Base-by-base conservation (phyloP, 2,329 filamentous ascomycete genomes). In the Nannizziopsis barbatae region DNA sequence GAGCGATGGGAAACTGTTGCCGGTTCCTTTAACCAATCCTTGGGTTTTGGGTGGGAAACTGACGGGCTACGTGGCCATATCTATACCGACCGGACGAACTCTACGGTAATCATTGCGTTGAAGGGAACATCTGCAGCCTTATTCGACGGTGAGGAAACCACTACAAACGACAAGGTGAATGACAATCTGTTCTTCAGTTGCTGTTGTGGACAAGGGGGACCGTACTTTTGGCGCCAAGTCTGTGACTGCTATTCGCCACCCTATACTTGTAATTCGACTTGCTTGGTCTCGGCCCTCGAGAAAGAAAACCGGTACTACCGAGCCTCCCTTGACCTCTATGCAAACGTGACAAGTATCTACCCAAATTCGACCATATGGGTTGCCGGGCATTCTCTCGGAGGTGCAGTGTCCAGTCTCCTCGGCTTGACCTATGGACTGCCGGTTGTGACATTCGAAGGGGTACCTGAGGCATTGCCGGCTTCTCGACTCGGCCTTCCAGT, bases 111-210 rank as follows among this genome's bases (percentile, higher is more conserved):
- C 37, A 92, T 96, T 55, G 89, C 87, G 4, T 69, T 98, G 49
- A 98, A 98, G 68, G 92, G 90, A 47, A 95, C 89, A 0, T 86
- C 83, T 1, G 79, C 83, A 1, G 90, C 92, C 10, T 81, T 96
- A 2, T 96, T 95, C 62, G 90, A 96, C 64, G 92, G 92, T n/a
- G 85, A 90, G 33, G 90, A 89, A 45, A 96, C 92, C 1, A 96
- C 90, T 0, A 94, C 88, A 20, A 95, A 95, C 57, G 92, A 98
- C 70, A 98, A 98, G 70, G 74, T 89, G 60, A 98, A 96, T 64
- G 92, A 98, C 67, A 98, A 98, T 62, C 74, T 98, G 8, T 95
- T 94, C 67, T 95, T 95, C 70, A 94, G 89, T 62, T 98, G 92
- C 69, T 98, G 92, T 66, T 98, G 92, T 67, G 92, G 81, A 3